Evolutionary conservation across 2,329 filamentous ascomycete genomes (phyloP), one percentile per base, ranked within the genome.

Genomic region (Fusarium devonianum): DNA sequence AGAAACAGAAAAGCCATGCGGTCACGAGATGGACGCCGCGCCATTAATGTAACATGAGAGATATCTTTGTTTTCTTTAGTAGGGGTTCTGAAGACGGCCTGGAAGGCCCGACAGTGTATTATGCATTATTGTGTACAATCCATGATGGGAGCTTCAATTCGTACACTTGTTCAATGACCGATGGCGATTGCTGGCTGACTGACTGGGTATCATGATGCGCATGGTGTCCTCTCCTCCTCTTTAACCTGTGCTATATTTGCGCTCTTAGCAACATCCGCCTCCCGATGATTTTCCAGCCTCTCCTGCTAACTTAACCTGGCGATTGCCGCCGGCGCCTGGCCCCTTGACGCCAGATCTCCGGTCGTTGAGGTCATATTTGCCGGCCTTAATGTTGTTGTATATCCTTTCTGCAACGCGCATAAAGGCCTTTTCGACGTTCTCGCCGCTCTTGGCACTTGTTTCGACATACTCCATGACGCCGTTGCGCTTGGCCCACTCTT

Each of bases 301-400:
- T n/a, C 73, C 62, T 3, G 71, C 66, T 36, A 86, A 59, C 56
- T 75, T 79, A 12, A 85, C 74, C 51, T 78, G 73, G 56, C 72
- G 67, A 48, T 66, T 71, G 39, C 75, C 70, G 62, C 78, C 70
- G 63, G 85, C 69, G 57, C 81, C 72, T 59, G 86, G 72, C 43
- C 87, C 86, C 73, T 97, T 97, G 53, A 99, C 92, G 18, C 94
- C 94, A 53, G 89, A 93, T 68, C 92, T 83, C 67, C 93, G 82
- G 72, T 97, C 93, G 69, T 96, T 96, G 62, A 97, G 76, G 73
- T 99, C 92, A 70, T 97, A 97, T 69, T 86, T 90, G 9, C 94
- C 94, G 2, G 90, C 90, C 76, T 97, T 91, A 56, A 99, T 97
- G 67, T 97, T 97, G 70, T 93, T 86, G 69, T 95, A 96, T 76